Percentiles rank a stretch among this genome's conserved stretches.
phyloP scores from a whole-genome alignment of 352 stramenopile species.

The Phytophthora tubulina region DNA sequence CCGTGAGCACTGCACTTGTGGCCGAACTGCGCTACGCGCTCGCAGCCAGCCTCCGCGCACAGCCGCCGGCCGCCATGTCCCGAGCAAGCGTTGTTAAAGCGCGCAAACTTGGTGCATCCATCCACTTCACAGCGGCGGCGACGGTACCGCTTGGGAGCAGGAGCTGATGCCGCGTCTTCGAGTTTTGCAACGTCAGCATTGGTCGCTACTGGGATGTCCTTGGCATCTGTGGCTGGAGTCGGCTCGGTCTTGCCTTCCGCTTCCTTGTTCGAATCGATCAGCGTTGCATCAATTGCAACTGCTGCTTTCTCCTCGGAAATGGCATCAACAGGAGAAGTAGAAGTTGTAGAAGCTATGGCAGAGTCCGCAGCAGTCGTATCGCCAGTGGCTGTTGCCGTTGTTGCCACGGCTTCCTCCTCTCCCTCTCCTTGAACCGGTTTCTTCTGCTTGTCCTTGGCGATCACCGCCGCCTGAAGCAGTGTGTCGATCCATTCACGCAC shows the following conservation, averaged over 20 bases:
- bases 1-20: constrained; percentile 87
- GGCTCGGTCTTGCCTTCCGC: constrained; percentile 5
- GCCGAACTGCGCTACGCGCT: constrained; percentile 78
- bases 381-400: constrained; percentile 7
- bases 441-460: constrained; percentile 70
- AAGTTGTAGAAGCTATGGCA: neutral
- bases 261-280: constrained; percentile 8
- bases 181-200: constrained; percentile 4
- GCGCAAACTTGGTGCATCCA: constrained; percentile 79
- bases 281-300: constrained; percentile 5
- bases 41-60: constrained; percentile 72
- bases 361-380: neutral
- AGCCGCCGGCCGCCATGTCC: constrained; percentile 77
- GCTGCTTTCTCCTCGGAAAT: neutral
- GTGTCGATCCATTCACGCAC: constrained; percentile 85
- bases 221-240: neutral
- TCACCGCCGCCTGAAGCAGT: constrained; percentile 77
- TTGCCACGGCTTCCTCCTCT: neutral
- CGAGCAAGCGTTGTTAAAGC: constrained; percentile 84
- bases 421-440: constrained; percentile 18
- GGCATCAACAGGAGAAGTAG: constrained; percentile 4
- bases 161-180: constrained; percentile 1
- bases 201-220: constrained; percentile 5
- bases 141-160: constrained; percentile 63
- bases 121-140: constrained; percentile 72